phyloP scores from a whole-genome alignment of 345 rosid genomes.

The Diplotaxis tenuifolia region DNA sequence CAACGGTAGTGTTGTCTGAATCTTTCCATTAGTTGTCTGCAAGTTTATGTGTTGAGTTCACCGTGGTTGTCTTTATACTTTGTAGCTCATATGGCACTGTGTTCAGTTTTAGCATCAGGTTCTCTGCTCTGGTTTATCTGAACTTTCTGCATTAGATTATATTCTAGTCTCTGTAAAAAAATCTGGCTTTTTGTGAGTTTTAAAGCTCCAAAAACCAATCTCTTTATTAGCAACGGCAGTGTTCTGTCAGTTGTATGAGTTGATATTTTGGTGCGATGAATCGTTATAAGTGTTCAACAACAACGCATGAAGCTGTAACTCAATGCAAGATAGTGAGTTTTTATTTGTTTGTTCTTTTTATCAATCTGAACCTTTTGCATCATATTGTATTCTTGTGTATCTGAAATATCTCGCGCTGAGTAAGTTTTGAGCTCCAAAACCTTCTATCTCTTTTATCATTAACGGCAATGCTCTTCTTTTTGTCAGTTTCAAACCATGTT shows the following conservation, averaged over 20 bases:
- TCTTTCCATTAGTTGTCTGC: no score
- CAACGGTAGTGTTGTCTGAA: background rate
- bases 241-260: background rate
- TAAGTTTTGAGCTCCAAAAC: no score
- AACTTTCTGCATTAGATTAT: background rate
- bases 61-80: no score
- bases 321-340: background rate
- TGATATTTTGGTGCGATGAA: constrained; percentile 1
- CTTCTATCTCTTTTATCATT: no score
- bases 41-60: no score
- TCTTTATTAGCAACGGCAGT: background rate
- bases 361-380: no score
- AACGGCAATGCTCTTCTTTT: no score
- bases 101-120: background rate
- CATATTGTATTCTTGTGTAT: no score
- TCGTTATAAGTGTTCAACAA: constrained; percentile 18
- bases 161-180: background rate
- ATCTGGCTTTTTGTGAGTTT: constrained; percentile 10
- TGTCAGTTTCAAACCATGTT: no score
- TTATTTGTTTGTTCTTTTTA: constrained; percentile 5
- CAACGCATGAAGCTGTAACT: constrained; percentile 16
- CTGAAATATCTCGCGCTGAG: no score
- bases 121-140: background rate
- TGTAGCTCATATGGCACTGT: no score
- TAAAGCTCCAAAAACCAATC: background rate